These are phyloP conservation scores for Entomophthora muscae DNA, from an alignment of 371 early-diverging fungal genomes.

Conservation along the genomic window DNA sequence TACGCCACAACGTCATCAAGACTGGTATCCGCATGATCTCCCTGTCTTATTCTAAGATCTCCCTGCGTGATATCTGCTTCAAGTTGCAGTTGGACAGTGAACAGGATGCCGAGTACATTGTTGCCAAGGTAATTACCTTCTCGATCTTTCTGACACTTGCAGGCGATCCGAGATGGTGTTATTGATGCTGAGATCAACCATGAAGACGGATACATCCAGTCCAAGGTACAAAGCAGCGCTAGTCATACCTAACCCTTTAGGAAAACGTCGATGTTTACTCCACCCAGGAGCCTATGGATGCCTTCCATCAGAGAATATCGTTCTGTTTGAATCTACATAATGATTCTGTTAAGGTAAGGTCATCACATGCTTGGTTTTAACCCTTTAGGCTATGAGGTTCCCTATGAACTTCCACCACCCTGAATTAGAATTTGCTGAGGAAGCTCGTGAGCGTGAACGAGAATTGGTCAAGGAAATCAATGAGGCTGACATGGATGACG, in stretches of 20 bases:
- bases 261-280: conserved; percentile 88
- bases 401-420: conserved; percentile 65
- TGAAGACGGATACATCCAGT: conserved; percentile 79
- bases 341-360: conserved; percentile 67
- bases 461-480: conserved; percentile 82
- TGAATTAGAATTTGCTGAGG: conserved; percentile 71
- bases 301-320: conserved; percentile 86
- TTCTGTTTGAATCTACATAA: conserved; percentile 92
- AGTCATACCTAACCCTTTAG: conserved; percentile 13
- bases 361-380: neutral
- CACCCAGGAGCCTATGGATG: conserved; percentile 85
- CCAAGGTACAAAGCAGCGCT: conserved; percentile 27
- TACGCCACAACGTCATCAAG: conserved; percentile 97
- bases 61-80: conserved; percentile 88
- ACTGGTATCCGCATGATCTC: conserved; percentile 92
- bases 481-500: conserved; percentile 64
- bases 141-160: neutral
- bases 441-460: conserved; percentile 74
- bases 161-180: conserved; percentile 94
- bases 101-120: conserved; percentile 95
- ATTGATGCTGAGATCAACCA: conserved; percentile 92
- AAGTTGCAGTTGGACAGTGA: conserved; percentile 92
- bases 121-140: conserved; percentile 49
- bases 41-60: conserved; percentile 85
- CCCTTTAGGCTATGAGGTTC: conserved; percentile 79